Percentiles rank a stretch among this genome's conserved stretches.
These are phyloP conservation scores for Calocybe gambosa DNA, from an alignment of 1,284 basidiomycete genomes.

Conservation along the genomic window DNA sequence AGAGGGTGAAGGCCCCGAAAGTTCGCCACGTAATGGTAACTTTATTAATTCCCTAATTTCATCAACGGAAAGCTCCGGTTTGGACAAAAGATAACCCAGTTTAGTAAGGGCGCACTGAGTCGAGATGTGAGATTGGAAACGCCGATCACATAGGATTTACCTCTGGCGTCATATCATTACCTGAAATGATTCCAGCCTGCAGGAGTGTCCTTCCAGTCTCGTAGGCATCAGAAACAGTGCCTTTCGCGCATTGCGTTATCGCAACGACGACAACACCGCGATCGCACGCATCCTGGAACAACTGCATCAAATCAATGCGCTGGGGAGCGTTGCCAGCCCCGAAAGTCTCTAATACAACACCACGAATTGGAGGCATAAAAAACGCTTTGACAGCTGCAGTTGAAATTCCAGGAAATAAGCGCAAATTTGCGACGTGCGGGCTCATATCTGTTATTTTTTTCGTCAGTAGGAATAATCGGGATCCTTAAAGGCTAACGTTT, in stretches of 20 bases:
- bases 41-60: constrained; percentile 77
- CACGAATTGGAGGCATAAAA: constrained; percentile 62
- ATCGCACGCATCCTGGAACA: constrained; percentile 74
- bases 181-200: constrained; percentile 69
- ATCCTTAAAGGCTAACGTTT: constrained; percentile 43
- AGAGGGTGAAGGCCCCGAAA: constrained; percentile 50
- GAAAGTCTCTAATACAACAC: constrained; percentile 85
- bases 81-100: constrained; percentile 83
- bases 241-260: constrained; percentile 85
- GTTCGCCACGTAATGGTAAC: constrained; percentile 80
- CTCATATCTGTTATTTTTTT: constrained; percentile 52
- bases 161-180: constrained; percentile 93
- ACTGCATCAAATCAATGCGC: constrained; percentile 58
- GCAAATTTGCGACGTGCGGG: constrained; percentile 72
- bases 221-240: constrained; percentile 75
- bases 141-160: constrained; percentile 30
- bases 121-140: background rate
- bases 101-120: constrained; percentile 83
- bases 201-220: constrained; percentile 76
- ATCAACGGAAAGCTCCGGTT: constrained; percentile 62
- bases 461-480: background rate
- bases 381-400: constrained; percentile 68
- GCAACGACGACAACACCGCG: constrained; percentile 85
- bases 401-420: constrained; percentile 85
- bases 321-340: constrained; percentile 86